phyloP scores from a whole-genome alignment of 2,329 filamentous ascomycete genomes.

The Alternaria arborescens region DNA sequence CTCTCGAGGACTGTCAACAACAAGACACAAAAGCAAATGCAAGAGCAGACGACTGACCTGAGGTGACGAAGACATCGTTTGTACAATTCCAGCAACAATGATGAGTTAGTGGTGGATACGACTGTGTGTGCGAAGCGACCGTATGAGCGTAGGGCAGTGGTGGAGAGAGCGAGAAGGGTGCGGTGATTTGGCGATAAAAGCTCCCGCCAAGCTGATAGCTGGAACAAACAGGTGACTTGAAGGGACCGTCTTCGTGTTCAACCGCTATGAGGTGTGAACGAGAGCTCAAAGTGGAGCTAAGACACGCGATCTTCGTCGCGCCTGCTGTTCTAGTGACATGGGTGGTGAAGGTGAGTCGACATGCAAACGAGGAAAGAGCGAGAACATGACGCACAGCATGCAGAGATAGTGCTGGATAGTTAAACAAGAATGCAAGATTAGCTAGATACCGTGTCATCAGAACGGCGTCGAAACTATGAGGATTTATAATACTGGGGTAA shows the following conservation, averaged over 20 bases:
- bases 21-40: not conserved
- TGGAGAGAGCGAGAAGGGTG: not conserved
- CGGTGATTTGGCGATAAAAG: not conserved
- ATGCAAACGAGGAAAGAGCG: conserved; percentile 2
- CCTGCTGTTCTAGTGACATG: conserved; percentile 12
- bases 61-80: conserved; percentile 11
- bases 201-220: conserved; percentile 8
- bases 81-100: not conserved
- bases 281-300: conserved; percentile 2
- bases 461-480: not conserved
- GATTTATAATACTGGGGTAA: not conserved
- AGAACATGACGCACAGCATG: not conserved
- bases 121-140: not conserved
- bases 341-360: conserved; percentile 9
- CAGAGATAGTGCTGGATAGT: not conserved
- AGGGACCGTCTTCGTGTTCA: not conserved
- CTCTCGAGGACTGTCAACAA: conserved; percentile 22
- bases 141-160: not conserved
- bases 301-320: conserved; percentile 2
- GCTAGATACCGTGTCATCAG: not conserved
- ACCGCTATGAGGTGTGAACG: not conserved
- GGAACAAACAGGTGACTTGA: not conserved
- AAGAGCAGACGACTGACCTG: conserved; percentile 20
- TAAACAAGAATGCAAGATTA: not conserved
- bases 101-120: not conserved